Percentiles rank a stretch among this genome's conserved stretches.
Conservation (phyloP, 176 grass and related monocot genomes). For the Oryza glaberrima region DNA sequence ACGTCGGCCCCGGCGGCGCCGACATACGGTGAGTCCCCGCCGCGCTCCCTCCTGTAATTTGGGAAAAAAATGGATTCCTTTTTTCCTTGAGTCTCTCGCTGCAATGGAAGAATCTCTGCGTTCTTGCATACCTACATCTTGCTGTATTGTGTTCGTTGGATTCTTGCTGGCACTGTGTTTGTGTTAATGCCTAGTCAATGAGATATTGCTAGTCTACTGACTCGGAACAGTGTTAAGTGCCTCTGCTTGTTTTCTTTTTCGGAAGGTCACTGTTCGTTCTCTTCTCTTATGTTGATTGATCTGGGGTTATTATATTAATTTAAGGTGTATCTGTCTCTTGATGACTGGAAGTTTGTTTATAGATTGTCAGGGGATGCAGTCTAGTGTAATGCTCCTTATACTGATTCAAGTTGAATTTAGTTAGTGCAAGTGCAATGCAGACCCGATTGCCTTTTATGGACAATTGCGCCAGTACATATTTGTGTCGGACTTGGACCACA, state of each 20-base stretch:
- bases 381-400: not conserved
- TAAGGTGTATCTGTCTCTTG: not conserved
- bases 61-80: no score
- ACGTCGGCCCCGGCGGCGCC: constrained; percentile 69
- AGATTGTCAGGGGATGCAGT: not conserved
- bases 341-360: not conserved
- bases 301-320: not conserved
- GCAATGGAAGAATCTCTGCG: not conserved
- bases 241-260: not conserved
- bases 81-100: not conserved
- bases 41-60: not conserved
- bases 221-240: not conserved
- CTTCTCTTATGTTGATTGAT: not conserved
- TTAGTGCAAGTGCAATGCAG: not conserved
- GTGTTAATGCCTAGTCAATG: not conserved
- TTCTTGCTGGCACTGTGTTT: no score
- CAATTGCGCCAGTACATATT: not conserved
- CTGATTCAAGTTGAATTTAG: not conserved
- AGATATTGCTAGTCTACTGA: not conserved
- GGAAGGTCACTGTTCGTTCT: not conserved
- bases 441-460: not conserved
- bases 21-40: constrained; percentile 64
- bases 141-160: no score
- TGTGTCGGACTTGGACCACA: constrained; percentile 9
- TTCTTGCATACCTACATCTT: not conserved